Evolutionary conservation across 116 monocot species (phyloP).

Genomic region (Iris pallida): DNA sequence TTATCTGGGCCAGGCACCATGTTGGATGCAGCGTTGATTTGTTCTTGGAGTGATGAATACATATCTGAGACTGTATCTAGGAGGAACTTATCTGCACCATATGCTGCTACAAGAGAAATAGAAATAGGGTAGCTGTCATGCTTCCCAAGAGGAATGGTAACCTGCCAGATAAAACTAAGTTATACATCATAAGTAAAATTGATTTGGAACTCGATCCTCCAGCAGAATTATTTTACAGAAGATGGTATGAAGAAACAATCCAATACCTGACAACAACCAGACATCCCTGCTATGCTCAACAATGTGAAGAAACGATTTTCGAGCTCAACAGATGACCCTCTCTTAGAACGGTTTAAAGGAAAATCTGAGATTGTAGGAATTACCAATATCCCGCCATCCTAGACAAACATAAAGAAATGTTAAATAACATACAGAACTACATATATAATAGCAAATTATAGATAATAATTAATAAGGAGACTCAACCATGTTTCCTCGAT

Average conservation of each 20-base stretch:
- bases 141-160: constrained; percentile 71
- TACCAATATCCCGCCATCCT: constrained; percentile 89
- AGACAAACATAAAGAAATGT: not conserved
- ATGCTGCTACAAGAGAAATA: constrained; percentile 76
- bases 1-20: constrained; percentile 36
- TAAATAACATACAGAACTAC: not conserved
- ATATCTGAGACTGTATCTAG: constrained; percentile 84
- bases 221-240: not conserved
- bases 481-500: no score
- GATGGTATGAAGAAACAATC: not conserved
- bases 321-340: constrained; percentile 44
- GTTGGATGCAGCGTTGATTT: constrained; percentile 64
- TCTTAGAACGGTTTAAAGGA: constrained; percentile 47
- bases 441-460: not conserved
- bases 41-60: constrained; percentile 70
- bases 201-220: not conserved
- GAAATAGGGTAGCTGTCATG: constrained; percentile 67
- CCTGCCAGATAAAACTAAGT: constrained; percentile 33
- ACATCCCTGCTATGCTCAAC: constrained; percentile 79
- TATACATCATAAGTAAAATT: not conserved
- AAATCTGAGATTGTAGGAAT: constrained; percentile 76
- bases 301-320: constrained; percentile 50
- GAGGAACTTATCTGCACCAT: constrained; percentile 91
- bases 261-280: constrained; percentile 94
- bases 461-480: no score